Percentiles rank a stretch among this genome's conserved stretches.
phyloP scores from a whole-genome alignment of 108 stramenopile species.

The Discostella pseudostelligera region DNA sequence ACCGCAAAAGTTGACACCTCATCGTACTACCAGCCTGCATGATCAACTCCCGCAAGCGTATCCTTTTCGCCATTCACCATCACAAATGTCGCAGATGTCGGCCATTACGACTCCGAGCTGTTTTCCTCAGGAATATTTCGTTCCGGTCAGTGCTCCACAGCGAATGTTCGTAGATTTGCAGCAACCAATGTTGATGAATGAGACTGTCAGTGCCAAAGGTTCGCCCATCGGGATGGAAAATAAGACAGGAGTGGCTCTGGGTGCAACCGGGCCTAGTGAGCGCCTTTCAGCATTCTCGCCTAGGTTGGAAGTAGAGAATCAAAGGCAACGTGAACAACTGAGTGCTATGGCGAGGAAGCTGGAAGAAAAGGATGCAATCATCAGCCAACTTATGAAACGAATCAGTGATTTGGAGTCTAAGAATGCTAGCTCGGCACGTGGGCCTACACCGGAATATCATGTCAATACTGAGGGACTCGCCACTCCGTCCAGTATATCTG shows the following conservation, averaged over 20 bases:
- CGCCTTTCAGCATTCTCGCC: constrained; percentile 20
- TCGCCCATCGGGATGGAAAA: background rate
- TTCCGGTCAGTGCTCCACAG: background rate
- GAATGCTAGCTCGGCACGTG: constrained; percentile 2
- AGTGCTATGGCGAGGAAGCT: constrained; percentile 23
- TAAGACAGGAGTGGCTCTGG: background rate
- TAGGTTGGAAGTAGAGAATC: constrained; percentile 29
- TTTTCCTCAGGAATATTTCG: constrained; percentile 25
- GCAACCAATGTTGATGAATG: constrained; percentile 13
- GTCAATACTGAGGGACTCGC: background rate
- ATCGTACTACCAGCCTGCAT: background rate
- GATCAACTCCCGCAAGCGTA: constrained; percentile 10
- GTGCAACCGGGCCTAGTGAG: background rate
- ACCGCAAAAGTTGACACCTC: background rate
- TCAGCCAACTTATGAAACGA: constrained; percentile 40
- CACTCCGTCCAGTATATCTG: background rate
- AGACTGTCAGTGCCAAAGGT: background rate
- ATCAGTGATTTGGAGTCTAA: constrained; percentile 35
- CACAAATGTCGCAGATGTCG: constrained; percentile 29
- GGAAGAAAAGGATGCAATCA: constrained; percentile 45
- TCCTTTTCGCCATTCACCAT: constrained; percentile 24
- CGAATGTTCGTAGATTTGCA: constrained; percentile 16
- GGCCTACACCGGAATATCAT: background rate
- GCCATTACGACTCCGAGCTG: constrained; percentile 34
- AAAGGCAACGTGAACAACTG: constrained; percentile 25